These are phyloP conservation scores for Gossypium raimondii DNA, from an alignment of 345 rosid species.

Conservation along the genomic window DNA sequence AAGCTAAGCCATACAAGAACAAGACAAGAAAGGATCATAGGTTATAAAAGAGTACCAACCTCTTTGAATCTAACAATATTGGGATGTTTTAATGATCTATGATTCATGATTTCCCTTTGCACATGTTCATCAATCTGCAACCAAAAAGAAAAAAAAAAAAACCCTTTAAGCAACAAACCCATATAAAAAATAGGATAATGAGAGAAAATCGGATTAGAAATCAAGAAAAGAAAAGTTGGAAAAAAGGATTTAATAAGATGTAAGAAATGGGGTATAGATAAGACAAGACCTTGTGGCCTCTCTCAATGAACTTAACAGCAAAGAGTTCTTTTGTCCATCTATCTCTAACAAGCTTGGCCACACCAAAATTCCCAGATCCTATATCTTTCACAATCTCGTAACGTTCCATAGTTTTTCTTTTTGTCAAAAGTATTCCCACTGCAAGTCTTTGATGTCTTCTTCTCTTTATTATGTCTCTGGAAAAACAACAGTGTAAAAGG, in stretches of 20 bases:
- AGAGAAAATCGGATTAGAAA: not conserved
- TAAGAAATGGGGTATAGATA: not conserved
- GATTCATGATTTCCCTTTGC: conserved; percentile 66
- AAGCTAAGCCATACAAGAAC: not conserved
- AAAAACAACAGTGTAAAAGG: not conserved
- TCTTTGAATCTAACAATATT: conserved; percentile 65
- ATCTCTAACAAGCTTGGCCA: conserved; percentile 55
- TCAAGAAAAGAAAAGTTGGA: not conserved
- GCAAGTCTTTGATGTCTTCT: not conserved
- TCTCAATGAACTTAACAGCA: conserved; percentile 59
- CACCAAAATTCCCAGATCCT: conserved; percentile 66
- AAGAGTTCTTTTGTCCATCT: conserved; percentile 42
- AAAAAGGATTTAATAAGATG: not conserved
- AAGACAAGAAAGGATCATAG: not conserved
- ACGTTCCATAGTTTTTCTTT: conserved; percentile 38
- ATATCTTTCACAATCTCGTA: conserved; percentile 63
- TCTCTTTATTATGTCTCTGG: too few relatives aligned
- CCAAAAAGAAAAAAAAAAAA: not conserved
- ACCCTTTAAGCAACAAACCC: not conserved
- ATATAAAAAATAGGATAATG: not conserved
- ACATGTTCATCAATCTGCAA: conserved; percentile 66
- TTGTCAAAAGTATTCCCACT: not conserved
- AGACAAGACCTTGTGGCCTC: conserved; percentile 49
- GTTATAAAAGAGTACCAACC: conserved; percentile 20
- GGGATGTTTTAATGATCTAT: conserved; percentile 60